Conservation (phyloP, 2,329 filamentous ascomycete species). For the Aspergillus tamarii region DNA sequence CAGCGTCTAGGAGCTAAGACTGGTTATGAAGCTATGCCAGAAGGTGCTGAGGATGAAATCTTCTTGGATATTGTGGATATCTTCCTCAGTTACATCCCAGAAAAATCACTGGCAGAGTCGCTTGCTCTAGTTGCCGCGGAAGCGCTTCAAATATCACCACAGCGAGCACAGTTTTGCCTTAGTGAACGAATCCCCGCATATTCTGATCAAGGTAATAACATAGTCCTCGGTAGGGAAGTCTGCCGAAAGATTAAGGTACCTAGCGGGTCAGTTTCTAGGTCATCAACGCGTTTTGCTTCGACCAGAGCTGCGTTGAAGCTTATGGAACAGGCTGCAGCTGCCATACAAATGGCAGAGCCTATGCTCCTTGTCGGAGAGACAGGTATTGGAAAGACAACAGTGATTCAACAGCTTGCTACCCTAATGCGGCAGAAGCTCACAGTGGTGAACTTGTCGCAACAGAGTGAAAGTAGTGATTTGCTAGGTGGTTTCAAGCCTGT, state of each 20-base stretch:
- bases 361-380: slow-evolving; percentile 97
- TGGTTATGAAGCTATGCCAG: slow-evolving; percentile 71
- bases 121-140: slow-evolving; percentile 73
- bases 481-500: slow-evolving; percentile 96
- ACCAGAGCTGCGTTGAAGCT: slow-evolving; percentile 82
- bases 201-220: slow-evolving; percentile 60
- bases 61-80: slow-evolving; percentile 94
- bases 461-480: slow-evolving; percentile 95
- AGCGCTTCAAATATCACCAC: slow-evolving; percentile 82
- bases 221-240: slow-evolving; percentile 68
- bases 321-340: slow-evolving; percentile 84
- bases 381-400: slow-evolving; percentile 96
- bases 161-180: slow-evolving; percentile 78
- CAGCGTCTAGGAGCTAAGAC: slow-evolving; percentile 61
- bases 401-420: slow-evolving; percentile 88
- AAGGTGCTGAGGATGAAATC: slow-evolving; percentile 75
- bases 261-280: slow-evolving; percentile 49
- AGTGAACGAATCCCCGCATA: slow-evolving; percentile 71
- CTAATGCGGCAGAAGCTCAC: slow-evolving; percentile 83
- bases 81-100: slow-evolving; percentile 80
- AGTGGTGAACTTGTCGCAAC: slow-evolving; percentile 94
- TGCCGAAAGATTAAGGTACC: slow-evolving; percentile 61
- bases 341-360: slow-evolving; percentile 82
- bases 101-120: slow-evolving; percentile 58
- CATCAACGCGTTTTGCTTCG: slow-evolving; percentile 70